These are phyloP conservation scores for Ustilago sp. DNA, from an alignment of 1,284 basidiomycete species.

Conservation along the genomic window DNA sequence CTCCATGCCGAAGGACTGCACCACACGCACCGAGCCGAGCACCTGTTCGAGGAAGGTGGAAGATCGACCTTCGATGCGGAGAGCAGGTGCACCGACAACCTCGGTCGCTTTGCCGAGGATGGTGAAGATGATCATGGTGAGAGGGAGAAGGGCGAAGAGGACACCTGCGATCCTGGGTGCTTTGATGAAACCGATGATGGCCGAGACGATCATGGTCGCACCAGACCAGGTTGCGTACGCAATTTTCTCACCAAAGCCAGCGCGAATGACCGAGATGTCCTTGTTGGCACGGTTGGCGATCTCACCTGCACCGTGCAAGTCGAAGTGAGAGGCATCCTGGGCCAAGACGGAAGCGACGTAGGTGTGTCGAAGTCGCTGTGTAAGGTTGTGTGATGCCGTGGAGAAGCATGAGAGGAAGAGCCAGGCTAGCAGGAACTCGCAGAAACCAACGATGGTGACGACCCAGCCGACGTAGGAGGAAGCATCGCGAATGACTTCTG, in stretches of 20 bases:
- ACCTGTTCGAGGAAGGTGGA: slow-evolving; percentile 71
- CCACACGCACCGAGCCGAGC: slow-evolving; percentile 70
- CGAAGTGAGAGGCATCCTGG: slow-evolving; percentile 71
- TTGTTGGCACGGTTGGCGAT: slow-evolving; percentile 70
- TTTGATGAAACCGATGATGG: slow-evolving; percentile 70
- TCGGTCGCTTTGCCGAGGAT: slow-evolving; percentile 67
- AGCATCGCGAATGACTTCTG: slow-evolving; percentile 40
- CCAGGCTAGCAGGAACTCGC: slow-evolving; percentile 61
- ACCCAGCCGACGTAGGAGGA: slow-evolving; percentile 67
- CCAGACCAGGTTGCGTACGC: slow-evolving; percentile 69
- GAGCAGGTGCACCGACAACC: slow-evolving; percentile 58
- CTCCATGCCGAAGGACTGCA: slow-evolving; percentile 71
- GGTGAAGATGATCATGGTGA: slow-evolving; percentile 66
- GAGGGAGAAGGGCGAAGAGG: slow-evolving; percentile 70
- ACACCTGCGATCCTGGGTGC: slow-evolving; percentile 70
- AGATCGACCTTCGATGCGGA: slow-evolving; percentile 69
- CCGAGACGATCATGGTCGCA: slow-evolving; percentile 64
- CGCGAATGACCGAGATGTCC: slow-evolving; percentile 70
- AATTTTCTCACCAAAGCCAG: slow-evolving; percentile 71
- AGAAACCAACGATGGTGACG: slow-evolving; percentile 68
- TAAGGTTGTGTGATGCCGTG: slow-evolving; percentile 67
- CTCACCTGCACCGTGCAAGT: slow-evolving; percentile 71
- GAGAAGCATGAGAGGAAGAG: slow-evolving; percentile 66
- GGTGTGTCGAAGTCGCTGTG: slow-evolving; percentile 66
- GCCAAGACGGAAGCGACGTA: slow-evolving; percentile 71